A percentile compares a stretch with the other conserved stretches of the same genome.
phyloP scores from a whole-genome alignment of 202 grass and related monocot species.

The Eragrostis tef region DNA sequence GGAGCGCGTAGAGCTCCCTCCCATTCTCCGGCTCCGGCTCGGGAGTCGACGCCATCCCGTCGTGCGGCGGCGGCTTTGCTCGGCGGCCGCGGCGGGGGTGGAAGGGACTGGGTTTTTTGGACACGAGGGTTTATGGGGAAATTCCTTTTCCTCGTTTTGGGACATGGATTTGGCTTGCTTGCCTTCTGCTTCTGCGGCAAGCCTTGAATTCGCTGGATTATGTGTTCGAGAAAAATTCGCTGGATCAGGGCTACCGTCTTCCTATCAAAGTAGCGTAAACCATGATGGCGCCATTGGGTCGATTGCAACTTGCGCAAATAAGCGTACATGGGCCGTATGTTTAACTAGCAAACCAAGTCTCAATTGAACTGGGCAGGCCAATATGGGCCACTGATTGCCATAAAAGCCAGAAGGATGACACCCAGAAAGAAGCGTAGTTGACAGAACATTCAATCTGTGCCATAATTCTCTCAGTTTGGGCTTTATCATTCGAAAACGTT shows the following conservation, averaged over 20 bases:
- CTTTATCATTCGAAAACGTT: too few species aligned
- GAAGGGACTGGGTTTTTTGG: conserved; percentile 31
- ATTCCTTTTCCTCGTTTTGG: neutral
- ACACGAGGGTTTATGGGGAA: conserved; percentile 53
- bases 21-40: conserved; percentile 56
- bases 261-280: neutral
- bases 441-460: too few species aligned
- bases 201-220: neutral
- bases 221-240: too few species aligned
- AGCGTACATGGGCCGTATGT: too few species aligned
- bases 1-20: conserved; percentile 78
- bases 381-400: too few species aligned
- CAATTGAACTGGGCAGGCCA: too few species aligned
- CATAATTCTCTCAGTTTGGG: too few species aligned
- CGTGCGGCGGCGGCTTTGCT: conserved; percentile 16
- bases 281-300: neutral
- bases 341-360: too few species aligned
- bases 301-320: too few species aligned
- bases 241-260: neutral
- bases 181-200: conserved; percentile 30
- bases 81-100: conserved; percentile 1
- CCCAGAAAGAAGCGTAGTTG: too few species aligned
- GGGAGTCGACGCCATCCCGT: conserved; percentile 48
- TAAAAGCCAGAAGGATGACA: too few species aligned
- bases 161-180: conserved; percentile 5